Percentiles rank a stretch among this genome's conserved stretches.
Evolutionary conservation across 768 basidiomycete species (phyloP).

Genomic region (Rhizopogon rudus): DNA sequence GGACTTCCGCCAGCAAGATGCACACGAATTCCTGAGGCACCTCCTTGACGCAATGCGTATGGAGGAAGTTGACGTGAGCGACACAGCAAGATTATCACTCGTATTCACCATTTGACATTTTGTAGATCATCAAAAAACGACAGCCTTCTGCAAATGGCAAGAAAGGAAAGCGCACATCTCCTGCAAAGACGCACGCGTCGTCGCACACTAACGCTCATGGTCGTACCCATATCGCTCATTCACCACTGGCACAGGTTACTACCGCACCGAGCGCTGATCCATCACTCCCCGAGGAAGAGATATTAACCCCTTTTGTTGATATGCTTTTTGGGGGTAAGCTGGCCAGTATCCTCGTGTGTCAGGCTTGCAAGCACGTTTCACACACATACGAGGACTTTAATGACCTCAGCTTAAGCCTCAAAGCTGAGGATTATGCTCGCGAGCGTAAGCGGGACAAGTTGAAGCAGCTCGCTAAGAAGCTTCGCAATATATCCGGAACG

Average conservation of each 20-base stretch:
- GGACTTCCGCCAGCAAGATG: slow-evolving; percentile 94
- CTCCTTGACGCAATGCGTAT: slow-evolving; percentile 89
- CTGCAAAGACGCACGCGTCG: neutral
- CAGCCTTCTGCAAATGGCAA: slow-evolving; percentile 44
- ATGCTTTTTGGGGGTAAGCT: slow-evolving; percentile 89
- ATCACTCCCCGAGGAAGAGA: slow-evolving; percentile 36
- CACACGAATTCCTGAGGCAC: slow-evolving; percentile 89
- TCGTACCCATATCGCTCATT: neutral
- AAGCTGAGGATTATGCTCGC: slow-evolving; percentile 70
- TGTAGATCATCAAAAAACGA: slow-evolving; percentile 76
- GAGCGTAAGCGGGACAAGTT: slow-evolving; percentile 75
- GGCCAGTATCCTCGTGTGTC: slow-evolving; percentile 90
- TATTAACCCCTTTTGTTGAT: slow-evolving; percentile 72
- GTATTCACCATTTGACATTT: neutral
- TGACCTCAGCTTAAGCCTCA: slow-evolving; percentile 88
- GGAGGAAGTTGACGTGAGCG: slow-evolving; percentile 85
- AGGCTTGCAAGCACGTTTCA: slow-evolving; percentile 89
- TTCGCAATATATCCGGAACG: slow-evolving; percentile 37
- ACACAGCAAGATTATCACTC: neutral
- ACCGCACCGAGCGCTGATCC: neutral
- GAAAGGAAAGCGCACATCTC: slow-evolving; percentile 8
- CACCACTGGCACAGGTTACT: neutral
- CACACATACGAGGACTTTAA: slow-evolving; percentile 92
- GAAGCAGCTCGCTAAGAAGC: slow-evolving; percentile 65
- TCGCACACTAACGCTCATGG: neutral